Percentiles rank a stretch among this genome's conserved stretches.
phyloP scores from a whole-genome alignment of 371 early-diverging fungal genomes.

The Mucor irregularis region DNA sequence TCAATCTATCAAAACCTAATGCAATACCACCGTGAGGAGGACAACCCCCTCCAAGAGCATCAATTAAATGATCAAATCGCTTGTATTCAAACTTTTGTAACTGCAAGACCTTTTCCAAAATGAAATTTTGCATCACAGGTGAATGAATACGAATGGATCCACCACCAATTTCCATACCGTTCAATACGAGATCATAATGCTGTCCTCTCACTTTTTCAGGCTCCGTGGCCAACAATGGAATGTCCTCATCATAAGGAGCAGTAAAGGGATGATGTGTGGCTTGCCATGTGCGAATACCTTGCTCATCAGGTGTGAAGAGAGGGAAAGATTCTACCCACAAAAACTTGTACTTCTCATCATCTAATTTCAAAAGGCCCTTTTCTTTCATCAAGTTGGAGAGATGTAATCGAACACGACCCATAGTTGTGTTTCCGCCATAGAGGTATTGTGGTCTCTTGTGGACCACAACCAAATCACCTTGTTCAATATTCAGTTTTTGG shows the following conservation, averaged over 20 bases:
- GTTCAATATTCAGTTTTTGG: constrained; percentile 36
- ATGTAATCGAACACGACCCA: constrained; percentile 74
- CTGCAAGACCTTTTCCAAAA: constrained; percentile 73
- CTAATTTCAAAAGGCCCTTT: constrained; percentile 55
- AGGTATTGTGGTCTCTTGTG: constrained; percentile 58
- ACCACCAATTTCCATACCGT: constrained; percentile 92
- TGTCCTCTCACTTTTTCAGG: constrained; percentile 78
- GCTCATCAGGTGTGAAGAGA: constrained; percentile 73
- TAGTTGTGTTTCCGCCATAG: constrained; percentile 74
- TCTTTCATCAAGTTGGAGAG: constrained; percentile 57
- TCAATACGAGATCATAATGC: constrained; percentile 90
- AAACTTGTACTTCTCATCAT: constrained; percentile 60
- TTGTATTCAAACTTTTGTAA: constrained; percentile 50
- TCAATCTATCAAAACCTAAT: constrained; percentile 82
- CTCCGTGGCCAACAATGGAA: constrained; percentile 57
- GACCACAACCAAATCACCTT: constrained; percentile 63
- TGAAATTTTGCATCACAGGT: constrained; percentile 71
- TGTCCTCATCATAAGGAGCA: constrained; percentile 73
- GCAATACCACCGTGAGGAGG: constrained; percentile 95
- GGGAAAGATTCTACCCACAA: constrained; percentile 92
- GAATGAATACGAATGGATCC: constrained; percentile 91
- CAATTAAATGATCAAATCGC: constrained; percentile 81
- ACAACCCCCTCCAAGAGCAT: constrained; percentile 82
- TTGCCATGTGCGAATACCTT: constrained; percentile 47
- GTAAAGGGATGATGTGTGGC: constrained; percentile 95